phyloP scores from a whole-genome alignment of 768 basidiomycete species.

The Auricularia heimuer region DNA sequence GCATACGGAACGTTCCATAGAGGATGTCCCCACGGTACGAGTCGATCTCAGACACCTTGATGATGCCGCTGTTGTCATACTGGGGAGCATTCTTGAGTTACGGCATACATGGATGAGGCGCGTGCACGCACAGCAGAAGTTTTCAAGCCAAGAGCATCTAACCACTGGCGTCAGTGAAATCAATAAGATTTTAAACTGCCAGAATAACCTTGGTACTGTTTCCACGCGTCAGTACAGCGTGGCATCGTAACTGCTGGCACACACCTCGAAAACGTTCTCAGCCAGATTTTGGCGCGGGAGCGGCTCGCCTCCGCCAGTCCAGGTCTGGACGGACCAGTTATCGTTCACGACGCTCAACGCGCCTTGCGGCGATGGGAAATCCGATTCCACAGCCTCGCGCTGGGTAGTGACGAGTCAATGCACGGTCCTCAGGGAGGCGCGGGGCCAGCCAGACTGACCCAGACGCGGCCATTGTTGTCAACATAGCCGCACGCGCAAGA shows the following conservation, averaged over 20 bases:
- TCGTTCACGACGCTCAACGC: slow-evolving; percentile 6
- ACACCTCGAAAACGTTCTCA: neutral
- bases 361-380: slow-evolving; percentile 7
- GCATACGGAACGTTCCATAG: slow-evolving; percentile 13
- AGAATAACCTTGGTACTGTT: slow-evolving; percentile 1
- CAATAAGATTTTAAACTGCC: neutral
- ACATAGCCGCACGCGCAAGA: slow-evolving; percentile 10
- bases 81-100: neutral
- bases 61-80: slow-evolving; percentile 9
- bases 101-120: neutral
- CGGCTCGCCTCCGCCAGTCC: neutral
- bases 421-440: neutral
- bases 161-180: neutral
- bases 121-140: slow-evolving; percentile 7
- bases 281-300: neutral
- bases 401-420: neutral
- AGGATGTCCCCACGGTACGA: slow-evolving; percentile 5
- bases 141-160: slow-evolving; percentile 9
- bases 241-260: neutral
- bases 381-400: slow-evolving; percentile 10
- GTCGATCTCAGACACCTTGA: slow-evolving; percentile 10
- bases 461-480: slow-evolving; percentile 7
- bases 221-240: neutral
- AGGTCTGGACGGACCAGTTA: slow-evolving; percentile 2
- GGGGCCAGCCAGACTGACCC: slow-evolving; percentile 5